Percentiles rank a stretch among this genome's conserved stretches.
Evolutionary conservation across 169 alveolate genomes (phyloP).

Genomic region (Cryptosporidium baileyi): DNA sequence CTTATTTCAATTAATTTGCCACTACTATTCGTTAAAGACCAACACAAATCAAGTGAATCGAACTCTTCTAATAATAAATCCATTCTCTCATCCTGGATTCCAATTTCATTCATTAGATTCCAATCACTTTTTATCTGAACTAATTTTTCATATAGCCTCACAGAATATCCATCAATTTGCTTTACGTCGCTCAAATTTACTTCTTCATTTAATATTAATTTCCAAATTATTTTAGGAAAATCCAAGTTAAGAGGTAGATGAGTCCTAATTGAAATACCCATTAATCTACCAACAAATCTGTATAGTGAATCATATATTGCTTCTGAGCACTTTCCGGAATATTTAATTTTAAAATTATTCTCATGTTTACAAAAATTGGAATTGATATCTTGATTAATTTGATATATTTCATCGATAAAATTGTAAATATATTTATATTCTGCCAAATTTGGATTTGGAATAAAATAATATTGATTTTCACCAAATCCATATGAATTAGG

Average conservation of each 20-base stretch:
- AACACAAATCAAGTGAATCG: constrained; percentile 5
- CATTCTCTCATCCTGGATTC: no score
- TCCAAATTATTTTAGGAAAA: constrained; percentile 85
- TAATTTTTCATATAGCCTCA: constrained; percentile 77
- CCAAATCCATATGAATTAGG: constrained; percentile 82
- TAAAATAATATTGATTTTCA: constrained; percentile 50
- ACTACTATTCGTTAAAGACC: constrained; percentile 67
- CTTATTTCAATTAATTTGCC: constrained; percentile 72
- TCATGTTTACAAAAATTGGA: no score
- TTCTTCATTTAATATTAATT: constrained; percentile 76
- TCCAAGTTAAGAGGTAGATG: constrained; percentile 80
- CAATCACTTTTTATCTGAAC: constrained; percentile 32
- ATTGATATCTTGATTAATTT: no score
- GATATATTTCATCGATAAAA: constrained; percentile 55
- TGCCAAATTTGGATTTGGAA: constrained; percentile 51
- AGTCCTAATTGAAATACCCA: constrained; percentile 86
- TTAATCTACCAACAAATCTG: constrained; percentile 80
- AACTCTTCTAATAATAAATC: constrained; percentile 60
- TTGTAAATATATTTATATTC: constrained; percentile 76
- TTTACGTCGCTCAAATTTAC: constrained; percentile 77
- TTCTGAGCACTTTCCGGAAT: not conserved
- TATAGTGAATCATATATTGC: constrained; percentile 75
- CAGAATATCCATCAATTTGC: constrained; percentile 81
- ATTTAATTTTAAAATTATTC: not conserved
- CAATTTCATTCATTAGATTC: constrained; percentile 65